Evolutionary conservation across 2,329 filamentous ascomycete genomes (phyloP).

Genomic region (Teratosphaeria viscida): DNA sequence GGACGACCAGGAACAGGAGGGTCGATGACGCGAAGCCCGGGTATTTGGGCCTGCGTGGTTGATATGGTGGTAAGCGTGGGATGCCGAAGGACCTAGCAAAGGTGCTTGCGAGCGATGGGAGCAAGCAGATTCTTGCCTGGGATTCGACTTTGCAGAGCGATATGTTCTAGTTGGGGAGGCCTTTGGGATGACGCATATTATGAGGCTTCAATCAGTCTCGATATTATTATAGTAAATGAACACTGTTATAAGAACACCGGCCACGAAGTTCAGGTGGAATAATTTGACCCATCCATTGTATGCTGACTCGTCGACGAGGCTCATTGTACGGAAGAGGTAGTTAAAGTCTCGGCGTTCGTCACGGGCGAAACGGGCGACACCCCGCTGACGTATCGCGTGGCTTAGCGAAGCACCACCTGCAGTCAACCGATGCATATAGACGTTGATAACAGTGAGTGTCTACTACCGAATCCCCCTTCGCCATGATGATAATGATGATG

Average conservation of each 20-base stretch:
- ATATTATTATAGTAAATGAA: too few relatives aligned
- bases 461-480: too few relatives aligned
- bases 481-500: too few relatives aligned
- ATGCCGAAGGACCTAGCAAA: neutral
- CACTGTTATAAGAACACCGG: too few relatives aligned
- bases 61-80: neutral
- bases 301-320: too few relatives aligned
- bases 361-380: neutral
- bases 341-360: neutral
- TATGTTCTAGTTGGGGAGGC: neutral
- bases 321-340: too few relatives aligned
- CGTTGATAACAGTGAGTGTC: too few relatives aligned
- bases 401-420: neutral
- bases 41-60: neutral
- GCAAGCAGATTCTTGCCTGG: neutral
- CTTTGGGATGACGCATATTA: too few relatives aligned
- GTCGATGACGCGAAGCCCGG: neutral
- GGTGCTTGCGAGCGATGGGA: neutral
- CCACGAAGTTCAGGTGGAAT: too few relatives aligned
- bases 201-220: too few relatives aligned
- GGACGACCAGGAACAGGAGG: neutral
- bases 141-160: neutral
- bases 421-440: too few relatives aligned
- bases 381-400: neutral
- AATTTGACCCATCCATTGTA: too few relatives aligned